Conservation (phyloP, 2,329 filamentous ascomycete species). For the Penicillium polonicum region DNA sequence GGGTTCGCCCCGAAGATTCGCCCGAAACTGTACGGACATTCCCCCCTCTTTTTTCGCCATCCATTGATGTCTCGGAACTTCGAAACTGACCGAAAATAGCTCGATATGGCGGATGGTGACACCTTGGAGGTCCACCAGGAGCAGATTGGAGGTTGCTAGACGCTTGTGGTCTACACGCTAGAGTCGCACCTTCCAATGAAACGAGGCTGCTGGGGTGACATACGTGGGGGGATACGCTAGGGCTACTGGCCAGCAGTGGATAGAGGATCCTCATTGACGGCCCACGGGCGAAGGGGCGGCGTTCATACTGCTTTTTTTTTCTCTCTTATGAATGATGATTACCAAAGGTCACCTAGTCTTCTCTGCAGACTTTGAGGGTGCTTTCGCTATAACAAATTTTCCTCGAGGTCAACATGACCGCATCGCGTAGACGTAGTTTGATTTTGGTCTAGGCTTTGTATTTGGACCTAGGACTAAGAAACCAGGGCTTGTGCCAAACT, state of each 20-base stretch:
- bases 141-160: slow-evolving; percentile 74
- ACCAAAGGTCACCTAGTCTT: slow-evolving; percentile 13
- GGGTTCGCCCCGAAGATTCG: slow-evolving; percentile 84
- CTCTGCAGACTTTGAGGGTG: slow-evolving; percentile 3
- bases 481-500: neutral
- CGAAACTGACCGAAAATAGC: slow-evolving; percentile 52
- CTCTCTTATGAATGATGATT: slow-evolving; percentile 22
- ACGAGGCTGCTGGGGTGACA: neutral
- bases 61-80: slow-evolving; percentile 10
- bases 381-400: slow-evolving; percentile 7
- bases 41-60: slow-evolving; percentile 1
- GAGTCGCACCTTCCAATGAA: neutral
- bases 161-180: too few relatives aligned
- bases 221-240: neutral
- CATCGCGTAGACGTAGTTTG: neutral
- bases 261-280: neutral
- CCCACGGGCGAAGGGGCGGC: slow-evolving; percentile 9
- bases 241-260: neutral
- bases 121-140: slow-evolving; percentile 97
- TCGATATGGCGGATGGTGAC: slow-evolving; percentile 95
- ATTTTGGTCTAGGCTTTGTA: too few relatives aligned
- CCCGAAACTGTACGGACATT: slow-evolving; percentile 76
- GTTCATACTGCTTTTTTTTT: slow-evolving; percentile 18
- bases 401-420: neutral
- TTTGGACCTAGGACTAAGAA: neutral